Conservation (phyloP, 768 basidiomycete species). For the Myochromella boudieri region DNA sequence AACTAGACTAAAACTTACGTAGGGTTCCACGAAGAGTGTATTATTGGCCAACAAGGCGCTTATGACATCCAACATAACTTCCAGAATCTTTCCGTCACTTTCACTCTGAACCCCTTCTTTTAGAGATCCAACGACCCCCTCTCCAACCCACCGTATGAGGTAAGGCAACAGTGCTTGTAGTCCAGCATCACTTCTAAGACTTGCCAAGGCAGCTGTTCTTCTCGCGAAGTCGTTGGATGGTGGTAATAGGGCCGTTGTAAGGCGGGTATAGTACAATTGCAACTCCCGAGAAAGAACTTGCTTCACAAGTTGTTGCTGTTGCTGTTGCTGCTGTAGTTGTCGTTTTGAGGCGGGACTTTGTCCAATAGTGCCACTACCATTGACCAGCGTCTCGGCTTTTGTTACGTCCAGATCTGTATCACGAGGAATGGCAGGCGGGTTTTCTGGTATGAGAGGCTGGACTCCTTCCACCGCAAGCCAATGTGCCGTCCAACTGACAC, state of each 20-base stretch:
- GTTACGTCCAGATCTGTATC: conserved; percentile 29
- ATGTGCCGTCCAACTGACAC: conserved; percentile 88
- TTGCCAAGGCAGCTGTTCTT: conserved; percentile 87
- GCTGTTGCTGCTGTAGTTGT: conserved; percentile 47
- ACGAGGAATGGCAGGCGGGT: conserved; percentile 21
- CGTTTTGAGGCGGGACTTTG: conserved; percentile 29
- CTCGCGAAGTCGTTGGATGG: conserved; percentile 67
- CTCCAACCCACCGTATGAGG: conserved; percentile 91
- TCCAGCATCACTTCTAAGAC: conserved; percentile 86
- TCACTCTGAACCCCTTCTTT: conserved; percentile 58
- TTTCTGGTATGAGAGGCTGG: conserved; percentile 43
- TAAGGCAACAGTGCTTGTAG: conserved; percentile 91
- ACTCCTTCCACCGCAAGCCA: conserved; percentile 99
- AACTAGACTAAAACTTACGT: conserved; percentile 62
- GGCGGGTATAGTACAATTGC: conserved; percentile 90
- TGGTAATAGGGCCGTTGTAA: conserved; percentile 82
- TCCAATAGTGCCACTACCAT: conserved; percentile 17
- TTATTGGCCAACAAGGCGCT: conserved; percentile 83
- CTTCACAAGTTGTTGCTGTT: conserved; percentile 79
- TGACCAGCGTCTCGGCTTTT: conserved; percentile 27
- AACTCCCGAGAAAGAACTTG: conserved; percentile 92
- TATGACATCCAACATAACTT: conserved; percentile 82
- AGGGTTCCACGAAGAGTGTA: conserved; percentile 93
- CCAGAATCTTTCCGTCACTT: conserved; percentile 68
- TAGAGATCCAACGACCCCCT: conserved; percentile 74